These are phyloP conservation scores for Aegilops bicornis DNA, from an alignment of 176 grass and related monocot genomes.

Conservation along the genomic window DNA sequence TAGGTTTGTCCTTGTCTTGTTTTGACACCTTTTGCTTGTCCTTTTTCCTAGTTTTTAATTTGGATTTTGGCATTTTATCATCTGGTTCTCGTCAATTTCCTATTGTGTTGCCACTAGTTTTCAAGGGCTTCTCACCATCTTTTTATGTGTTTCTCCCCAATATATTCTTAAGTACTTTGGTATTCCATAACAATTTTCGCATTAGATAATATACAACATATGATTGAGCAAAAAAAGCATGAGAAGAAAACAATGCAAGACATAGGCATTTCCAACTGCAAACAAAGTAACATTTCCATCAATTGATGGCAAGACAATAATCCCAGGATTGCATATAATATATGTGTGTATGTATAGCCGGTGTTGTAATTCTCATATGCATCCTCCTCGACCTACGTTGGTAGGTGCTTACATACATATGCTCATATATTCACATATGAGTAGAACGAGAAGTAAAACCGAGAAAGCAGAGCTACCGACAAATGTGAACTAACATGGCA, in stretches of 20 bases:
- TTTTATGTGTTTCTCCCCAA: neutral
- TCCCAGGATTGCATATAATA: too few relatives aligned
- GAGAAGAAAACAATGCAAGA: neutral
- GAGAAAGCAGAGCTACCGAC: neutral
- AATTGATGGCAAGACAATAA: too few relatives aligned
- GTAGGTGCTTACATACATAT: neutral
- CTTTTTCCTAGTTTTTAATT: neutral
- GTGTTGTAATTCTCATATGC: neutral
- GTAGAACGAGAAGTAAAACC: neutral
- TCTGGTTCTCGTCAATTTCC: neutral
- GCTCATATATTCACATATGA: neutral
- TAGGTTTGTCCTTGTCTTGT: neutral
- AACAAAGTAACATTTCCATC: neutral
- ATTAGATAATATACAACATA: neutral
- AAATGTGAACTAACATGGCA: neutral
- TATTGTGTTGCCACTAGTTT: neutral
- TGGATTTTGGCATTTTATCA: neutral
- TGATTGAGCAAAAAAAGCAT: neutral
- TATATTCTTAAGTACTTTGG: neutral
- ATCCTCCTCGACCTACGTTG: neutral
- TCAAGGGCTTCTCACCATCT: neutral
- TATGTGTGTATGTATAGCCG: neutral
- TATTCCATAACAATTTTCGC: neutral
- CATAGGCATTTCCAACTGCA: neutral
- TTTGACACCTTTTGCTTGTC: neutral